phyloP scores from a whole-genome alignment of 768 basidiomycete species.

The Serendipita sp. region DNA sequence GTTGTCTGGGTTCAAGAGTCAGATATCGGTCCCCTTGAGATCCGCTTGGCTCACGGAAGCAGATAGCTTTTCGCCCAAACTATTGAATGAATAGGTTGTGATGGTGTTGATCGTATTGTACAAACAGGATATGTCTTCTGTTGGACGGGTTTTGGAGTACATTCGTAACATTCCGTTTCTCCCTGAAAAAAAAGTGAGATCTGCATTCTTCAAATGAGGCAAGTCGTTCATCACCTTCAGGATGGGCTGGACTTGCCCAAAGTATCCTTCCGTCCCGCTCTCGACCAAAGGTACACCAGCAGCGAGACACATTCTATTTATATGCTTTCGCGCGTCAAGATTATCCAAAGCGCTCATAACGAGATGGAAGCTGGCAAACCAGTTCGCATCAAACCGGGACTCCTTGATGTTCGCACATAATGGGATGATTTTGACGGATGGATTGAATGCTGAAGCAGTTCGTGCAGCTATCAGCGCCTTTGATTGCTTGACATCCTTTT shows the following conservation, averaged over 20 bases:
- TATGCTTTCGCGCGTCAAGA: conserved; percentile 85
- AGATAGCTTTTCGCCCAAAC: conserved; percentile 99
- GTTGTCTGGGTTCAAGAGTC: conserved; percentile 37
- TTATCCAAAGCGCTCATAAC: conserved; percentile 96
- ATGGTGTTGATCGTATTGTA: conserved; percentile 92
- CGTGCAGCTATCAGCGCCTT: conserved; percentile 86
- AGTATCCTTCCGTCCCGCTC: conserved; percentile 90
- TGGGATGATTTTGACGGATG: conserved; percentile 70
- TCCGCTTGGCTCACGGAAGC: conserved; percentile 46
- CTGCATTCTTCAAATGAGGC: background rate
- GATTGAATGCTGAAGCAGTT: conserved; percentile 73
- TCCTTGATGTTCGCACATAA: conserved; percentile 96
- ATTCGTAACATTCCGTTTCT: conserved; percentile 89
- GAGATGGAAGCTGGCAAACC: conserved; percentile 83
- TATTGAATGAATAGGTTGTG: conserved; percentile 95
- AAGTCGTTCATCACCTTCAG: conserved; percentile 41
- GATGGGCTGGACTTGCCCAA: conserved; percentile 92
- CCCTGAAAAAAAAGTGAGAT: conserved; percentile 33
- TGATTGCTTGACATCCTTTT: conserved; percentile 94
- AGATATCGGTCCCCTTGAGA: conserved; percentile 6
- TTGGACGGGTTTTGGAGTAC: conserved; percentile 80
- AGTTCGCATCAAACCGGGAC: conserved; percentile 68
- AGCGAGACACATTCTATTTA: conserved; percentile 97
- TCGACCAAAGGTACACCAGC: conserved; percentile 83
- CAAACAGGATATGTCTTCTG: conserved; percentile 88